A percentile compares a stretch with the other conserved stretches of the same genome.
These are phyloP conservation scores for Themeda triandra DNA, from an alignment of 176 grass and related monocot genomes.

Conservation along the genomic window DNA sequence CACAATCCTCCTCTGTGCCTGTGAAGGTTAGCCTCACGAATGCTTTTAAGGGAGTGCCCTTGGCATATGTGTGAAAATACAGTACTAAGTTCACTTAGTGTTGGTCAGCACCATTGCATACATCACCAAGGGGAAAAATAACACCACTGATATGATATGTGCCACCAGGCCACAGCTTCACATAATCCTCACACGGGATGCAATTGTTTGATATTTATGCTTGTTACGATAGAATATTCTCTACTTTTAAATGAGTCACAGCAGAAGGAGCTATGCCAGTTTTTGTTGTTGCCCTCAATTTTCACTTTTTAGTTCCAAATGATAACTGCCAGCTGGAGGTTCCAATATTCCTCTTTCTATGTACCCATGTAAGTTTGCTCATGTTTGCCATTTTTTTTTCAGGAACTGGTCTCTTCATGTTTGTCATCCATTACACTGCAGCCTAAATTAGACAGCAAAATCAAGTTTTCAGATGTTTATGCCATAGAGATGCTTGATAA, in stretches of 20 bases:
- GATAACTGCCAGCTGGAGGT: neutral
- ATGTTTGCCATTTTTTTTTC: slow-evolving; percentile 6
- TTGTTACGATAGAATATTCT: neutral
- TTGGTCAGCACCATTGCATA: neutral
- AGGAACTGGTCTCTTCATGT: slow-evolving; percentile 52
- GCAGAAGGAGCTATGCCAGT: neutral
- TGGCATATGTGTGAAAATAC: neutral
- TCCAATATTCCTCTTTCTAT: neutral
- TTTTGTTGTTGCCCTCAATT: neutral
- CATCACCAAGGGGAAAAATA: neutral
- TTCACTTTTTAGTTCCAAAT: slow-evolving; percentile 13
- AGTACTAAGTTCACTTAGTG: neutral
- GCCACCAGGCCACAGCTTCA: neutral
- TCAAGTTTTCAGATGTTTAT: slow-evolving; percentile 77
- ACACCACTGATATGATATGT: neutral
- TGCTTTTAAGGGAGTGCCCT: neutral
- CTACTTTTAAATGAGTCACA: neutral
- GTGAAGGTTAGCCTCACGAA: neutral
- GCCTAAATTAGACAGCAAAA: slow-evolving; percentile 44
- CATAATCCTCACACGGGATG: neutral
- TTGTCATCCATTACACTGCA: slow-evolving; percentile 44
- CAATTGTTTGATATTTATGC: neutral
- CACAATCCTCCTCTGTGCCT: neutral
- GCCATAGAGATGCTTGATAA: slow-evolving; percentile 67
- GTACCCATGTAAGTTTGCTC: neutral